A percentile compares a stretch with the other conserved stretches of the same genome.
Conservation (phyloP, 2,329 filamentous ascomycete species). For the Plenodomus lindquistii region DNA sequence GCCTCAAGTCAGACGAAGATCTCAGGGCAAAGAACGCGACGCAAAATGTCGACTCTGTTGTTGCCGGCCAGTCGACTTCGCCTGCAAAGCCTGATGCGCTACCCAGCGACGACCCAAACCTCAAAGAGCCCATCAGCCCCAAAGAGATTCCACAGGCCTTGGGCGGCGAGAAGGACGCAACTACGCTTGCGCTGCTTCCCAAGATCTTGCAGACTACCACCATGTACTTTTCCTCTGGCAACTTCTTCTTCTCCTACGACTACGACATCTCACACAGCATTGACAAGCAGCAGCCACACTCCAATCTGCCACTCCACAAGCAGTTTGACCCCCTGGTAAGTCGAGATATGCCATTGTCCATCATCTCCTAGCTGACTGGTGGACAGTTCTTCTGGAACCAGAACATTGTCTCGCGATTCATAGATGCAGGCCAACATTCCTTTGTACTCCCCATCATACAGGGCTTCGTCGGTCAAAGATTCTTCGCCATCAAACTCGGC, state of each 20-base stretch:
- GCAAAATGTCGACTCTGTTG: constrained; percentile 37
- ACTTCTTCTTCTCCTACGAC: constrained; percentile 96
- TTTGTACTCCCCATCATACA: constrained; percentile 85
- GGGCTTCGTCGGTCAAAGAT: constrained; percentile 86
- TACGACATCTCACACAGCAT: constrained; percentile 80
- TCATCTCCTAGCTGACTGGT: constrained; percentile 2
- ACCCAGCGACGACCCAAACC: constrained; percentile 23
- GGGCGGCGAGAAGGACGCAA: constrained; percentile 36
- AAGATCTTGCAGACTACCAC: constrained; percentile 83
- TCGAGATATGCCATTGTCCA: background rate
- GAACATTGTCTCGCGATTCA: constrained; percentile 72
- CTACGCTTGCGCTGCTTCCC: constrained; percentile 63
- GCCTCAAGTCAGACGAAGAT: constrained; percentile 62
- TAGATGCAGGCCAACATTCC: constrained; percentile 70
- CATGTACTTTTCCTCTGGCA: constrained; percentile 78
- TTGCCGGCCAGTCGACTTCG: constrained; percentile 22
- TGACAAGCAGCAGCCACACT: constrained; percentile 45
- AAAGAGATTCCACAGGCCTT: constrained; percentile 42
- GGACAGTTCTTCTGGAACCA: constrained; percentile 86
- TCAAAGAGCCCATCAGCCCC: constrained; percentile 29
- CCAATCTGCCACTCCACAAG: constrained; percentile 67
- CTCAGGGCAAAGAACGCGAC: constrained; percentile 41
- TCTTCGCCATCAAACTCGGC: constrained; percentile 70
- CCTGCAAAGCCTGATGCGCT: constrained; percentile 24
- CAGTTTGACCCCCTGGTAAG: constrained; percentile 69